These are phyloP conservation scores for Xylaria flabelliformis DNA, from an alignment of 495 filamentous ascomycete genomes.

Conservation along the genomic window DNA sequence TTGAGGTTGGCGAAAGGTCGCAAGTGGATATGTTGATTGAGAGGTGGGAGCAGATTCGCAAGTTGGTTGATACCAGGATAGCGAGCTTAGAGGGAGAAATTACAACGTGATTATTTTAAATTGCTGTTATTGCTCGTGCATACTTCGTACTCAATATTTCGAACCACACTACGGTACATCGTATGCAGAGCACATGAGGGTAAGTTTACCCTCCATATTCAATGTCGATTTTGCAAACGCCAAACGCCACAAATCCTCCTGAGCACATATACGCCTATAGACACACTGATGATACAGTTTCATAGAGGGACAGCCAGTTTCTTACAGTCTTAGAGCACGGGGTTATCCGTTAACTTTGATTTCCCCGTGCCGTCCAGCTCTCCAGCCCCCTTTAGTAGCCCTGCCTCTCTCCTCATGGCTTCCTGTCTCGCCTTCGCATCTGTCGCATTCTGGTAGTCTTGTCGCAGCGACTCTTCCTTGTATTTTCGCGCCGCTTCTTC, in stretches of 20 bases:
- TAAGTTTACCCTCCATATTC: background rate
- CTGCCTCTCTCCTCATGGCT: constrained; percentile 61
- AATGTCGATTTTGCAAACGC: background rate
- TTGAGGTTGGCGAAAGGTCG: constrained; percentile 37
- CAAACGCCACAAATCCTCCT: background rate
- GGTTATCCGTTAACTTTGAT: constrained; percentile 19
- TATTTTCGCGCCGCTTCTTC: constrained; percentile 65
- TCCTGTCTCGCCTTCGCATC: constrained; percentile 69
- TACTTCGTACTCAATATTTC: no score
- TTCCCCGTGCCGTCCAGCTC: constrained; percentile 20
- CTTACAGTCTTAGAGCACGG: background rate
- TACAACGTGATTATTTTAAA: background rate
- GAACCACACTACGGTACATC: background rate
- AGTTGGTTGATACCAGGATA: constrained; percentile 43
- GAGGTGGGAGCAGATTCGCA: constrained; percentile 61
- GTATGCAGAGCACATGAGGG: background rate
- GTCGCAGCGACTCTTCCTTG: constrained; percentile 58
- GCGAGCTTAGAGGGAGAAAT: constrained; percentile 27
- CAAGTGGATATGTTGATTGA: constrained; percentile 47
- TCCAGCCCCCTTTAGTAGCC: constrained; percentile 32
- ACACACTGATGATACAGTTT: constrained; percentile 5
- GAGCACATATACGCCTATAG: constrained; percentile 4
- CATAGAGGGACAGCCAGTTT: background rate
- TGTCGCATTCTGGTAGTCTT: constrained; percentile 56
- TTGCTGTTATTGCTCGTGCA: background rate